Evolutionary conservation across 768 basidiomycete genomes (phyloP).

Genomic region (Termitomyces sp.): DNA sequence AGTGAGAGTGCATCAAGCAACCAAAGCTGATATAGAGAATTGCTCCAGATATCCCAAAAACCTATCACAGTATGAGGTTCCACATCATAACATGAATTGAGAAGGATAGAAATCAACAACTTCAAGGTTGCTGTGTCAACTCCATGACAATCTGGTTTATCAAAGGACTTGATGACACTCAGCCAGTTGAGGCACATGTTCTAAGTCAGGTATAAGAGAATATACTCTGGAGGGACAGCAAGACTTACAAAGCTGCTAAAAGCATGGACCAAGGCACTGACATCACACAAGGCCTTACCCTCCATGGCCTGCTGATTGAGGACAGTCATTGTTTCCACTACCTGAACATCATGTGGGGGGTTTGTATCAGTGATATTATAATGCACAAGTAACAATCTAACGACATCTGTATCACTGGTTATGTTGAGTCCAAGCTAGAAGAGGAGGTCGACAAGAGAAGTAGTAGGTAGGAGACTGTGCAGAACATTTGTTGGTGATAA

Average conservation of each 20-base stretch:
- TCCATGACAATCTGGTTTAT: slow-evolving; percentile 75
- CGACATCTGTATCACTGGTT: slow-evolving; percentile 65
- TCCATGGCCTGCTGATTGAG: no score
- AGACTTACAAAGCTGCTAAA: no score
- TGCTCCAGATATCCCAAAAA: slow-evolving; percentile 84
- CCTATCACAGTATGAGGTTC: slow-evolving; percentile 78
- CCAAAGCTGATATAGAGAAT: slow-evolving; percentile 79
- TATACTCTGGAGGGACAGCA: no score
- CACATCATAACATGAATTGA: slow-evolving; percentile 71
- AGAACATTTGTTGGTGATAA: no score
- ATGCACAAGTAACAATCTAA: slow-evolving; percentile 62
- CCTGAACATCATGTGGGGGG: slow-evolving; percentile 66
- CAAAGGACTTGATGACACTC: slow-evolving; percentile 78
- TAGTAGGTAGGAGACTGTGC: no score
- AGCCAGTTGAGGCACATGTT: slow-evolving; percentile 72
- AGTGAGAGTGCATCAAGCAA: slow-evolving; percentile 86
- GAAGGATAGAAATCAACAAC: slow-evolving; percentile 80
- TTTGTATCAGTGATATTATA: slow-evolving; percentile 70
- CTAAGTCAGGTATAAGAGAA: slow-evolving; percentile 33
- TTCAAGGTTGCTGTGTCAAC: slow-evolving; percentile 89
- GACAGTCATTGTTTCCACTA: slow-evolving; percentile 69
- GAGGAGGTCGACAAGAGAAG: slow-evolving; percentile 68
- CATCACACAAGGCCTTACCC: no score
- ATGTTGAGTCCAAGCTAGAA: slow-evolving; percentile 77
- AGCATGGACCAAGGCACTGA: no score